A percentile compares a stretch with the other conserved stretches of the same genome.
Evolutionary conservation across 805 yeast genomes (phyloP).

Genomic region (Starmerella khaoyaiensis): DNA sequence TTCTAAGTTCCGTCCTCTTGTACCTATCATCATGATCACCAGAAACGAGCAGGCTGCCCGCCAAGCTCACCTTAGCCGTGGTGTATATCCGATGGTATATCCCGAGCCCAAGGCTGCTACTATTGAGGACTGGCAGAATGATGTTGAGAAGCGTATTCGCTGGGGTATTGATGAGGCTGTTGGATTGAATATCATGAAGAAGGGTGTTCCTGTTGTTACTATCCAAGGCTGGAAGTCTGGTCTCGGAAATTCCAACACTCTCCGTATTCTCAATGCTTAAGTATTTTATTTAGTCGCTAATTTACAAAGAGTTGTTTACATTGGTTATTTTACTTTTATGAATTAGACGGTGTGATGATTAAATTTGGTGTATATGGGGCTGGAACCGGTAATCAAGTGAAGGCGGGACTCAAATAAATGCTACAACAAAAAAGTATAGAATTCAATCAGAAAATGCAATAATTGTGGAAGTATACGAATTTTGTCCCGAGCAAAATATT

Average conservation of each 20-base stretch:
- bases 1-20: conserved; percentile 94
- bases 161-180: conserved; percentile 86
- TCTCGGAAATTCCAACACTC: conserved; percentile 96
- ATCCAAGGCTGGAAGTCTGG: conserved; percentile 99
- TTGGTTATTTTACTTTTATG: not conserved
- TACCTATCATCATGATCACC: conserved; percentile 96
- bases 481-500: no score
- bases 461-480: no score
- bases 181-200: conserved; percentile 67
- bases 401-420: no score
- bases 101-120: conserved; percentile 39
- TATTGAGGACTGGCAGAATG: conserved; percentile 80
- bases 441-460: no score
- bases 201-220: conserved; percentile 83
- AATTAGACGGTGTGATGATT: no score
- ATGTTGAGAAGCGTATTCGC: conserved; percentile 87
- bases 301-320: not conserved
- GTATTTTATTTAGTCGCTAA: not conserved
- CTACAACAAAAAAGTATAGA: no score
- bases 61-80: conserved; percentile 92
- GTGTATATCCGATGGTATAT: conserved; percentile 95
- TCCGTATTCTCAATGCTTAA: conserved; percentile 47
- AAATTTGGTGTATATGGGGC: no score
- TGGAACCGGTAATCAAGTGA: no score
- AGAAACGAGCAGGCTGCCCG: conserved; percentile 90